Percentiles rank a stretch among this genome's conserved stretches.
phyloP scores from a whole-genome alignment of 768 basidiomycete genomes.

The Sarcodon aspratus region DNA sequence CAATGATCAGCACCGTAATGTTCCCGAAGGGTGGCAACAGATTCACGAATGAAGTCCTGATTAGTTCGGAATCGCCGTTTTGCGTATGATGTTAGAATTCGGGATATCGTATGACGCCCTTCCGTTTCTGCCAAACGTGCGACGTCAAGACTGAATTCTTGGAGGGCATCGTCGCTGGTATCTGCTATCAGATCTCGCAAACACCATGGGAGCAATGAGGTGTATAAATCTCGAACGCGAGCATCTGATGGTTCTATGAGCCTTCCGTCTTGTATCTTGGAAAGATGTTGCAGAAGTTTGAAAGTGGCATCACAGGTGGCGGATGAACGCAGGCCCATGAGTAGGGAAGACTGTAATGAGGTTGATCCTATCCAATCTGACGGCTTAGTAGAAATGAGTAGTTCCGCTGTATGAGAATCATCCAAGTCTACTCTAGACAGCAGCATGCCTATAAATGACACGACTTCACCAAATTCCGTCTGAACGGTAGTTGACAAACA shows the following conservation, averaged over 20 bases:
- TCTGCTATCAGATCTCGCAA: slow-evolving; percentile 68
- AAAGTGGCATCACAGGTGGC: slow-evolving; percentile 57
- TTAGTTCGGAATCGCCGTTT: slow-evolving; percentile 82
- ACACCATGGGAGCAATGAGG: slow-evolving; percentile 80
- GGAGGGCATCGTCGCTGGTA: slow-evolving; percentile 42
- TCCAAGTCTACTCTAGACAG: slow-evolving; percentile 63
- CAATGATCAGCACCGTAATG: slow-evolving; percentile 68
- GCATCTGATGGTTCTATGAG: slow-evolving; percentile 63
- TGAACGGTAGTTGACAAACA: slow-evolving; percentile 78
- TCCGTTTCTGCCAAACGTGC: slow-evolving; percentile 61
- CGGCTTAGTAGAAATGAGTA: slow-evolving; percentile 59
- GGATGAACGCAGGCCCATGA: slow-evolving; percentile 75
- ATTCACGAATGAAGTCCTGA: slow-evolving; percentile 90
- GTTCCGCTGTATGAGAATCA: slow-evolving; percentile 53
- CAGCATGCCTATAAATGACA: slow-evolving; percentile 54
- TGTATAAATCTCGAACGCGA: slow-evolving; percentile 75
- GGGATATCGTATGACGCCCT: slow-evolving; percentile 66
- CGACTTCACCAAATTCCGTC: slow-evolving; percentile 58
- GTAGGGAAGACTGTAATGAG: slow-evolving; percentile 56
- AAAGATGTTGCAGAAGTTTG: slow-evolving; percentile 50
- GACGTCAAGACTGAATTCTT: slow-evolving; percentile 64
- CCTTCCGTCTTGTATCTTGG: slow-evolving; percentile 45
- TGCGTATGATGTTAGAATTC: slow-evolving; percentile 84
- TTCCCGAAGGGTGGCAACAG: slow-evolving; percentile 75
- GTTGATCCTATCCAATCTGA: slow-evolving; percentile 55